Evolutionary conservation across 129 eudicot genomes (phyloP), one percentile per base, ranked within the genome.

Genomic region (Daucus carota): DNA sequence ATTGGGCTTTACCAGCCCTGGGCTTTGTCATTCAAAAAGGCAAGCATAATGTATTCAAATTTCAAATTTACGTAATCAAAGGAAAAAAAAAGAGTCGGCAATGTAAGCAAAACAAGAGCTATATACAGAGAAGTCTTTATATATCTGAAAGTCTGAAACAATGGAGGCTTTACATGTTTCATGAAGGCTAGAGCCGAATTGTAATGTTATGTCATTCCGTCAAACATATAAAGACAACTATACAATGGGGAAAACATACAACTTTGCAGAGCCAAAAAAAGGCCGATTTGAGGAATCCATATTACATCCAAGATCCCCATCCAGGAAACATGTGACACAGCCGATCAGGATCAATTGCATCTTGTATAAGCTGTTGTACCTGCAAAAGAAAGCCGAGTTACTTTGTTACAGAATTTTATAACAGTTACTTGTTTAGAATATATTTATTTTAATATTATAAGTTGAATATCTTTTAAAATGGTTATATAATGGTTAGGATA

Each of bases 301-400:
- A n/a, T 70, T 71, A 93, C 84, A 93, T 17, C 97, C 97, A 93
- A 67, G 97, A 85, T 50, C 90, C 98, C 98, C 97, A 94, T 74
- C 98, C 98, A 41, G 97, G 98, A 77, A 91, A 91, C 97, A 94
- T 87, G 26, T 89, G 85, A 85, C 92, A 89, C 77, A 91, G 62
- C 5, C 98, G 93, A 78, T 94, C 96, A 38, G 97, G 90, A 83
- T 94, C 98, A 29, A 84, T 89, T 20, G 98, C 97, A 78, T 94
- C 97, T 69, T 94, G 97, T 82, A 94, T 84, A 44, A 94, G 88
- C 79, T 94, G 96, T 81, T 94, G 98, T 83, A 94, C 98, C 98
- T 91, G 72, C 72, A 70, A 79, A 73, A 43, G 16, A 73, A 36
- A 36, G 40, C 2, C 40, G 5, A 36, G 5, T 36, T 36, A 36